Conservation (phyloP, 441 rosid species). For the Adansonia madagascariensis region DNA sequence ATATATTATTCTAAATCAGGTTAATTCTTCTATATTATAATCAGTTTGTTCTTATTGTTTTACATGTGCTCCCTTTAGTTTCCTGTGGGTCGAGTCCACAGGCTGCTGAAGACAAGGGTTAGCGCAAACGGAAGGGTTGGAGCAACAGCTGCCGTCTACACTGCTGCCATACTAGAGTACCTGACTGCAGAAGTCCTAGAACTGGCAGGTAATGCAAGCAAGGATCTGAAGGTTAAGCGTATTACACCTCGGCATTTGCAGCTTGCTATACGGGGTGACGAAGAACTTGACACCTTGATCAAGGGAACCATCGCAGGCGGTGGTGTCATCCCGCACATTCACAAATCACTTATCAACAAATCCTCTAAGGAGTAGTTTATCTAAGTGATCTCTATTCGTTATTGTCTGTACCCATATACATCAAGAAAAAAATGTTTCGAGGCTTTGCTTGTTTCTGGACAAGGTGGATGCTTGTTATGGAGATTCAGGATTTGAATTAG, state of each 20-base stretch:
- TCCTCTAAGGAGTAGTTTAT: conserved; percentile 70
- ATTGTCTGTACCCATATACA: conserved; percentile 24
- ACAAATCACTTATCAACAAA: conserved; percentile 95
- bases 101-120: conserved; percentile 74
- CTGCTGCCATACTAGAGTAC: conserved; percentile 84
- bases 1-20: not conserved
- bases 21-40: not conserved
- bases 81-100: conserved; percentile 88
- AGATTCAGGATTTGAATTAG: conserved; percentile 6
- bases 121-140: conserved; percentile 90
- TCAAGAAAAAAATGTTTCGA: not conserved
- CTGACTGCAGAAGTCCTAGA: conserved; percentile 92
- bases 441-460: not conserved
- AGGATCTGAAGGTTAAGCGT: conserved; percentile 91
- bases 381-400: not conserved
- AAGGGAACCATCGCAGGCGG: conserved; percentile 97
- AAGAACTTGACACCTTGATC: conserved; percentile 73
- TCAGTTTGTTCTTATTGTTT: not conserved
- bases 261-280: conserved; percentile 75
- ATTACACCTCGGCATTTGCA: conserved; percentile 90
- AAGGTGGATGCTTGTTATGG: not conserved
- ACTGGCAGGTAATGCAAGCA: conserved; percentile 92
- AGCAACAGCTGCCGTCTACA: conserved; percentile 89
- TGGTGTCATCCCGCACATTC: conserved; percentile 93
- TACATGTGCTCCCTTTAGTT: conserved; percentile 48